Conservation (phyloP, 345 rosid genomes). For the Salix suchowensis region DNA sequence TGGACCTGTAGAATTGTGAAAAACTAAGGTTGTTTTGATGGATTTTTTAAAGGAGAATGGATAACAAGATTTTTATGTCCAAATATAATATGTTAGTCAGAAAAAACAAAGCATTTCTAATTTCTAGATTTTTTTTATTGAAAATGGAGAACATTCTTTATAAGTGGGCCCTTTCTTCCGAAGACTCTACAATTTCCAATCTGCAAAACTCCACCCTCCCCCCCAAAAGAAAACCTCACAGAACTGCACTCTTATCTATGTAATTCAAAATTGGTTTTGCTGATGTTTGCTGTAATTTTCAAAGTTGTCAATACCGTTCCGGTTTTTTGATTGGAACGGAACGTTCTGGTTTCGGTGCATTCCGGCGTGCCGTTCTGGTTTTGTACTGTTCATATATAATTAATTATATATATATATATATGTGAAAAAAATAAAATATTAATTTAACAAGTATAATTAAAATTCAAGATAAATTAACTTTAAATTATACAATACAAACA, state of each 20-base stretch:
- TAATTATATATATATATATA: too few species aligned
- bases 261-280: not conserved
- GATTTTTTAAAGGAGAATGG: not conserved
- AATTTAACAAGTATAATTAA: too few species aligned
- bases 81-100: not conserved
- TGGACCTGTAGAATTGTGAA: not conserved
- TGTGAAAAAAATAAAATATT: too few species aligned
- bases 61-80: not conserved
- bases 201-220: not conserved
- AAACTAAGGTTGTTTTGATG: not conserved
- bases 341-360: too few species aligned
- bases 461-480: too few species aligned
- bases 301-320: too few species aligned
- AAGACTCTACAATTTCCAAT: not conserved
- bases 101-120: too few species aligned
- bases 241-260: not conserved
- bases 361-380: too few species aligned
- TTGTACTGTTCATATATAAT: too few species aligned
- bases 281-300: not conserved
- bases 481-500: too few species aligned
- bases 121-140: not conserved
- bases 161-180: not conserved
- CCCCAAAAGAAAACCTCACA: not conserved
- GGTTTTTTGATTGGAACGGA: too few species aligned
- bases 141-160: not conserved